Conservation (phyloP, 148 eudicot genomes). For the Salicornia ramosissima region DNA sequence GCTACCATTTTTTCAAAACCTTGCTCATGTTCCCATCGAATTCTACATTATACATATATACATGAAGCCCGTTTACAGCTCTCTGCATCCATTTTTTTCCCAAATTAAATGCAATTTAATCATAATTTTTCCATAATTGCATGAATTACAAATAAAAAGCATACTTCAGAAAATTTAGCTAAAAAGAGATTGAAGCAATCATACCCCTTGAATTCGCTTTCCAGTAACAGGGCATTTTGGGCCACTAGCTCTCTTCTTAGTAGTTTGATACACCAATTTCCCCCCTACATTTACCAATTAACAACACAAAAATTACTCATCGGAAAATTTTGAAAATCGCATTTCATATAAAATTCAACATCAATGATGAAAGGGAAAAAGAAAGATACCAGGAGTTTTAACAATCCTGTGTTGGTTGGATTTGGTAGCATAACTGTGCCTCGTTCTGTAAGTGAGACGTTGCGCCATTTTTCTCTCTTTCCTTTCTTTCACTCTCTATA, state of each 20-base stretch:
- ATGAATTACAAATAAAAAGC: no score
- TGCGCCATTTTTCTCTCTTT: slow-evolving; percentile 39
- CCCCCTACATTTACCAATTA: slow-evolving; percentile 35
- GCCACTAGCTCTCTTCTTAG: slow-evolving; percentile 82
- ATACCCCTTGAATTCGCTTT: slow-evolving; percentile 81
- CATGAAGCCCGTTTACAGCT: no score
- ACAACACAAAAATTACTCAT: not conserved
- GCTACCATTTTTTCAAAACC: not conserved
- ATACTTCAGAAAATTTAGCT: no score
- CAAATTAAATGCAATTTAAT: no score
- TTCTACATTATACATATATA: not conserved
- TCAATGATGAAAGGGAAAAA: not conserved
- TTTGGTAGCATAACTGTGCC: slow-evolving; percentile 56
- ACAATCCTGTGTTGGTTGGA: slow-evolving; percentile 58
- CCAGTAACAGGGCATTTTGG: slow-evolving; percentile 82
- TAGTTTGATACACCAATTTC: slow-evolving; percentile 55
- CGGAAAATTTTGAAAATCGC: not conserved
- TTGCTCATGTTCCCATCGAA: not conserved
- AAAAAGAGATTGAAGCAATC: no score
- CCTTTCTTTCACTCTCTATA: not conserved
- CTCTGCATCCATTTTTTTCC: no score
- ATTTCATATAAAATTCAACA: not conserved
- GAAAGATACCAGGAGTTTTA: slow-evolving; percentile 49
- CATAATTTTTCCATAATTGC: no score
- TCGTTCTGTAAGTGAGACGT: slow-evolving; percentile 45